Base-by-base conservation (phyloP, 345 rosid species). In the Eucalyptus grandis region DNA sequence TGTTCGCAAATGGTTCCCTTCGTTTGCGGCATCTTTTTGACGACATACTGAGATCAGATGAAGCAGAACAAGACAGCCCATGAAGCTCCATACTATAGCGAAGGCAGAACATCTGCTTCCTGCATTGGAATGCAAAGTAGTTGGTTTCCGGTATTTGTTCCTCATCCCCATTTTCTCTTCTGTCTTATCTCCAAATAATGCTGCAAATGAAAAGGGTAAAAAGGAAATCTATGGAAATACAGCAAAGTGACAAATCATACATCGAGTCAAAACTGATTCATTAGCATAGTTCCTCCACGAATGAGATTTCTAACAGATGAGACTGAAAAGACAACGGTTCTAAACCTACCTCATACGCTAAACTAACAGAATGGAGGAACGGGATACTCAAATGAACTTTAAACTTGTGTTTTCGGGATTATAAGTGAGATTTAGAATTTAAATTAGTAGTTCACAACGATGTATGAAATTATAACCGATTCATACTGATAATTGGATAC, bases 121-220 rank as follows among this genome's bases (percentile, higher is more conserved):
- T 96, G 97, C 96, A 96, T 94, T 95, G 94, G 92, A 96, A 96
- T 83, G 93, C 93, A 96, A 96, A 96, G 95, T 87, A 72, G 95
- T 96, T 95, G 97, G 90, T 95, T 95, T 97, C 95, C 94, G 93
- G 95, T 94, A 91, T 96, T 93, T 94, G 96, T 95, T 94, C 95
- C 94, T 95, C 95, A 93, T 90, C 95, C 95, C 94, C 98, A 93
- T 94, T 90, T 92, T 92, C 88, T 94, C 92, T 93, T 92, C 90
- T 93, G 90, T 93, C 91, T 92, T 94, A 92, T 92, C 94, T 91
- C 93, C 94, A 90, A 94, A 94, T 83, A 93, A 92, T 90, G 93
- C 97, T 94, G 96, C 95, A 92, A 77, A 77, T 40, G 47, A 40
- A 77, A 77, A 40, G 85, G 88, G 90, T 92, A 93, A 91, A 90